These are phyloP conservation scores for Colletotrichum chrysophilum DNA, from an alignment of 2,329 filamentous ascomycete genomes.

Conservation along the genomic window DNA sequence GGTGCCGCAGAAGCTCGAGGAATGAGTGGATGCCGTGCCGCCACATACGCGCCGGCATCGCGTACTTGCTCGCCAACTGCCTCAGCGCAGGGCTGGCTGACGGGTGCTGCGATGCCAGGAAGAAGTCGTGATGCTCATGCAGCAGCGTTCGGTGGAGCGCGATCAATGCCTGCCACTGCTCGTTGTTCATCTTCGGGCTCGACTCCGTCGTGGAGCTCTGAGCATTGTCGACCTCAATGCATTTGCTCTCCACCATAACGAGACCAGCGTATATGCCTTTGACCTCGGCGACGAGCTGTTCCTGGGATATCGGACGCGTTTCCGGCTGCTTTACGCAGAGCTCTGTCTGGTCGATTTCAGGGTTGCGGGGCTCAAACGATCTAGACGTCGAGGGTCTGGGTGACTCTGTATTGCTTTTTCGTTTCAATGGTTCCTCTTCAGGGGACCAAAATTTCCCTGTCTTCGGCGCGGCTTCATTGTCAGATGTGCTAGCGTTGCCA, in stretches of 20 bases:
- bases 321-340: neutral
- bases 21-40: slow-evolving; percentile 88
- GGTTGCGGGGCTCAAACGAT: neutral
- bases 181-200: slow-evolving; percentile 55
- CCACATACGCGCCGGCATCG: slow-evolving; percentile 95
- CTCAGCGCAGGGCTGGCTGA: slow-evolving; percentile 72
- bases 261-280: slow-evolving; percentile 83
- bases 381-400: neutral
- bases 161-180: slow-evolving; percentile 86
- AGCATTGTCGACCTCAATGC: slow-evolving; percentile 79
- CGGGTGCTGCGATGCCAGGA: slow-evolving; percentile 86
- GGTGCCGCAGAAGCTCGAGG: slow-evolving; percentile 75
- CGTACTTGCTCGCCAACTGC: slow-evolving; percentile 77
- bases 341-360: neutral
- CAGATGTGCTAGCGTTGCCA: neutral
- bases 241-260: slow-evolving; percentile 85
- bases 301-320: slow-evolving; percentile 59
- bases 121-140: slow-evolving; percentile 85
- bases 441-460: neutral
- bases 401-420: neutral
- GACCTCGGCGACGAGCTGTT: slow-evolving; percentile 81
- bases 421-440: neutral
- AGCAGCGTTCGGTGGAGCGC: slow-evolving; percentile 80
- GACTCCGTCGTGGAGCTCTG: slow-evolving; percentile 52
- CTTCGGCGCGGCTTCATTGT: neutral